A percentile compares a stretch with the other conserved stretches of the same genome.
Evolutionary conservation across 2,329 filamentous ascomycete genomes (phyloP).

Genomic region (Trichophyton verrucosum): DNA sequence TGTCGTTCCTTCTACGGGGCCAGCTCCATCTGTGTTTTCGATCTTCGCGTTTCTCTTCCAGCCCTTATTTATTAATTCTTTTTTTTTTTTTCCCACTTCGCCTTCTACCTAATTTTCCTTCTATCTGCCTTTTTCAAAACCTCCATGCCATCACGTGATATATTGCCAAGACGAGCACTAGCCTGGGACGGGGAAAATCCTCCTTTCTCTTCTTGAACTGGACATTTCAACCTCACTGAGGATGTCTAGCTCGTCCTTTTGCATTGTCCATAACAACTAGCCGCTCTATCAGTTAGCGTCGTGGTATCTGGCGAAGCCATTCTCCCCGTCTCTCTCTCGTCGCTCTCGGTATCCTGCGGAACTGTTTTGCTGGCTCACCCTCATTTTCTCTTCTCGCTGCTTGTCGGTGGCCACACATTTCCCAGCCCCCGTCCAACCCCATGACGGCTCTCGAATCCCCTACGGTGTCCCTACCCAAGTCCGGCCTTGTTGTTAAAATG

Average conservation of each 20-base stretch:
- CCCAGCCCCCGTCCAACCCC: conserved; percentile 37
- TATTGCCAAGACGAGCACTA: conserved; percentile 19
- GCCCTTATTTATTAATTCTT: no score
- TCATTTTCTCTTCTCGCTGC: neutral
- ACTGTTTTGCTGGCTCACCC: conserved; percentile 21
- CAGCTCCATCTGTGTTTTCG: neutral
- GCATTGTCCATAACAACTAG: conserved; percentile 2
- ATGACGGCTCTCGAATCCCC: conserved; percentile 75
- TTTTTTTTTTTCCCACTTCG: neutral
- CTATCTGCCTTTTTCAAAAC: neutral
- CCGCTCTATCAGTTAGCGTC: neutral
- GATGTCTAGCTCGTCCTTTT: conserved; percentile 15
- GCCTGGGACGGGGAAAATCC: conserved; percentile 28
- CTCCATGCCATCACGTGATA: conserved; percentile 28
- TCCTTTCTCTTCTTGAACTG: conserved; percentile 16
- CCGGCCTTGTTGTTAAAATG: conserved; percentile 78
- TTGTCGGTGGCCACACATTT: conserved; percentile 5
- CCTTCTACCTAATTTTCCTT: neutral
- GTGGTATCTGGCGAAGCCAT: neutral
- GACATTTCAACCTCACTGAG: conserved; percentile 16
- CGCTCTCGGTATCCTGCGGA: neutral
- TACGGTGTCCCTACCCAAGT: conserved; percentile 62
- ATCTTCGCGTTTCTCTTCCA: neutral
- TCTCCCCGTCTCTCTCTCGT: neutral
- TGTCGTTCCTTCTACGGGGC: neutral